Evolutionary conservation across 495 filamentous ascomycete species (phyloP), one percentile per base, ranked within the genome.

Genomic region (Xylaria bambusicola): DNA sequence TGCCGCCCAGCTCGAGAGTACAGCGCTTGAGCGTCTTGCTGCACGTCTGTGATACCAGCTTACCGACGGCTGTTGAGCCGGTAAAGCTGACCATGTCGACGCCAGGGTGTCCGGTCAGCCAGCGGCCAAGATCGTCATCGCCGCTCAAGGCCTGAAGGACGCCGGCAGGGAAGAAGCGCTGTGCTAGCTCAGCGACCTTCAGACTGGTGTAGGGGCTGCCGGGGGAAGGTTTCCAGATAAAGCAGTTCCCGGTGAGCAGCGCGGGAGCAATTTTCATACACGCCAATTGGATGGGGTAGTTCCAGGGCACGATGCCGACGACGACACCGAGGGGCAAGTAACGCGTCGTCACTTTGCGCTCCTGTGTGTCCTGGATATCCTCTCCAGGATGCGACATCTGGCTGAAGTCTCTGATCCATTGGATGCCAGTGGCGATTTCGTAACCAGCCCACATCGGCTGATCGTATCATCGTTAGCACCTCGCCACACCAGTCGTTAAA

Each of bases 21-120:
- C 84, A 71, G 13, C 81, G 73, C 70, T 86, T 87, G 31, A 88
- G 60, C 0, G 79, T 82, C 58, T 75, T 76, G 3, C 81, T 77
- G 51, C 69, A 75, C 10, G 69, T 69, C 13, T 70, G 76, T 78
- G 82, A 81, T 33, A 87, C 75, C 48, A 73, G 75, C 62, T 82
- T 84, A 1, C 85, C 84, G 0, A 83, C 85, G 0, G 70, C 52
- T 20, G 71, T 81, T 2, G 81, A 84, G 1, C 85, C 85, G 0
- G 84, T 87, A 62, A 88, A 87, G 36, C 72, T 76, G 60, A 87
- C 83, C 70, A 86, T 86, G 18, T 79, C 73, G 52, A 87, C 80
- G 0, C 65, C 76, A 0, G 80, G 75, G 61, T 87, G 83, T 1
- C 63, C 65, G 0, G 77, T 82, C 2, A 85, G 58, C 75, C 75